phyloP scores from a whole-genome alignment of 352 stramenopile species.

The Phytophthora pseudosyringae region DNA sequence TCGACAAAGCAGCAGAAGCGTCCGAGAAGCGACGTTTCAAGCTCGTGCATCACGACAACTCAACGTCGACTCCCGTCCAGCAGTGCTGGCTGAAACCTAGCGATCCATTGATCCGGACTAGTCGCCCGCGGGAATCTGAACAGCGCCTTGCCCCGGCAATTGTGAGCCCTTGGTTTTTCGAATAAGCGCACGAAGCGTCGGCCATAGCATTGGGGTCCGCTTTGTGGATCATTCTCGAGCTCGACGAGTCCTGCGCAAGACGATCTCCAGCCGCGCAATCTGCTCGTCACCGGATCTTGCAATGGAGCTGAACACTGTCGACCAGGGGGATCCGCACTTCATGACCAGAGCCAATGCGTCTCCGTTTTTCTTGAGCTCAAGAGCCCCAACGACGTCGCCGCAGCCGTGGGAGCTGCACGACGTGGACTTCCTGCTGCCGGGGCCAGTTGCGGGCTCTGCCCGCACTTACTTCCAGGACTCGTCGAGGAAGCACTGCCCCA shows the following conservation, averaged over 20 bases:
- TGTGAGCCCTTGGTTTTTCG: constrained; percentile 33
- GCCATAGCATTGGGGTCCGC: constrained; percentile 21
- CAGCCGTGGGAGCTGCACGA: constrained; percentile 37
- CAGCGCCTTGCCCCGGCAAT: neutral
- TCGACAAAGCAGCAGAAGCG: neutral
- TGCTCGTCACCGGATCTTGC: neutral
- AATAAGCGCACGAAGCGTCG: constrained; percentile 30
- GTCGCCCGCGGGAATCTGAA: constrained; percentile 3
- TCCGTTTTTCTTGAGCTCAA: constrained; percentile 43
- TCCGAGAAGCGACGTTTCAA: constrained; percentile 18
- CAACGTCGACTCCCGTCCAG: neutral
- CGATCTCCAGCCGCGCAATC: constrained; percentile 6
- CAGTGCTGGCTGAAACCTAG: neutral
- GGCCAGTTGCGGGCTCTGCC: neutral
- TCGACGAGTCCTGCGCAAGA: constrained; percentile 26
- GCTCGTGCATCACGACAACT: constrained; percentile 10
- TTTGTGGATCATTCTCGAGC: constrained; percentile 31
- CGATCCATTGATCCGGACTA: constrained; percentile 4
- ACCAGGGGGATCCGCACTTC: constrained; percentile 38
- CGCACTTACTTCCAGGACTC: constrained; percentile 18
- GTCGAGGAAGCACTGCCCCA: constrained; percentile 7
- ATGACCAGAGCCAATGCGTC: constrained; percentile 38
- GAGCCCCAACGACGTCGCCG: constrained; percentile 16
- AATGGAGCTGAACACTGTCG: constrained; percentile 50
- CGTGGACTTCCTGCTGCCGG: constrained; percentile 45